Conservation (phyloP, 352 stramenopile species). For the Globisporangium emineosum region DNA sequence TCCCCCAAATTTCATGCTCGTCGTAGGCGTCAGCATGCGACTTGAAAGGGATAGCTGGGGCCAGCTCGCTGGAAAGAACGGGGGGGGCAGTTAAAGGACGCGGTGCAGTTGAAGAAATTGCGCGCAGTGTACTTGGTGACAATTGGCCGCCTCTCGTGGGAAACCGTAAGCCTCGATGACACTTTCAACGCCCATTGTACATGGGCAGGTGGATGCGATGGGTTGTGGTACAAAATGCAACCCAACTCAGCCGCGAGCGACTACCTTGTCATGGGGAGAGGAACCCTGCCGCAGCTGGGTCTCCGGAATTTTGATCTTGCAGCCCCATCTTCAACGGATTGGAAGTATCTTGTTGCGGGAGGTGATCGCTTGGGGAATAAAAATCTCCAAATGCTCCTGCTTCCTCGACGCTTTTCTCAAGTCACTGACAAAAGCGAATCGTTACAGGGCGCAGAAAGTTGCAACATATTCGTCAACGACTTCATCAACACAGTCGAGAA, state of each 20-base stretch:
- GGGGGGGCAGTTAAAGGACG: no score
- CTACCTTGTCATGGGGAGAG: neutral
- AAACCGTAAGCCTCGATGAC: neutral
- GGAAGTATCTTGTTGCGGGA: constrained; percentile 9
- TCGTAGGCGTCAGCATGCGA: no score
- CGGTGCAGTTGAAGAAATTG: no score
- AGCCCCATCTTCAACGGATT: neutral
- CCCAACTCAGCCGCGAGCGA: neutral
- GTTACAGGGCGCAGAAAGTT: no score
- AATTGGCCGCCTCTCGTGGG: constrained; percentile 8
- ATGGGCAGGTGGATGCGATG: neutral
- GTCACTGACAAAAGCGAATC: neutral
- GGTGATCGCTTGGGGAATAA: neutral
- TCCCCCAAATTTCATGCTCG: no score
- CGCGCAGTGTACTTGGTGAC: constrained; percentile 14
- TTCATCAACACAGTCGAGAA: constrained; percentile 19
- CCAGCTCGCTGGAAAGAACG: no score
- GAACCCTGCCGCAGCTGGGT: no score
- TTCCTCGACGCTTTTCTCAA: constrained; percentile 4
- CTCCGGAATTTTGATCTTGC: neutral
- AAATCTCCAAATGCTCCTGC: no score
- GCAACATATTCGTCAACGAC: constrained; percentile 9
- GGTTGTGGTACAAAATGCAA: constrained; percentile 4
- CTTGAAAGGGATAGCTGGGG: no score
- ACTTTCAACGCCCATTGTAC: neutral